phyloP scores from a whole-genome alignment of 129 eudicot species.

The Flaveria robusta region DNA sequence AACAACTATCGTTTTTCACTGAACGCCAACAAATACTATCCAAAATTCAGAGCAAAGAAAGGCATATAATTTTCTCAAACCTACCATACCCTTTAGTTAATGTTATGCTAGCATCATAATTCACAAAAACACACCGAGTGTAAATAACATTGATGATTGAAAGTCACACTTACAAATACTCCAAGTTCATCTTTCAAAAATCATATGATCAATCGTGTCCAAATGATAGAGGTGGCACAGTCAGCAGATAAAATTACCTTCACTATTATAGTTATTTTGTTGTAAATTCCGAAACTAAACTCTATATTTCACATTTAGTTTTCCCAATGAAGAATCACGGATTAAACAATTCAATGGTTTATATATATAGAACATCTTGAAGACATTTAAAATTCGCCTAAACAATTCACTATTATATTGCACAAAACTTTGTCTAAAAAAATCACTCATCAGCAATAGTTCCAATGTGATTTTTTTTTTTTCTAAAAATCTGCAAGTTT shows the following conservation, averaged over 20 bases:
- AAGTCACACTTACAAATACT: conserved; percentile 17
- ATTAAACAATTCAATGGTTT: background rate
- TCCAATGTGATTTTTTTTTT: background rate
- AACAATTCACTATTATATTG: too few relatives aligned
- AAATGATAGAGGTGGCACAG: conserved; percentile 6
- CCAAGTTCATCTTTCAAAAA: conserved; percentile 30
- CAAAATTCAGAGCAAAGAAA: conserved; percentile 33
- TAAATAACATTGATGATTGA: conserved; percentile 17
- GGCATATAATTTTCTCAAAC: conserved; percentile 31
- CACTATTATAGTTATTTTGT: background rate
- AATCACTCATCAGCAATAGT: background rate
- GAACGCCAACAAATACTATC: conserved; percentile 33
- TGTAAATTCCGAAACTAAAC: background rate
- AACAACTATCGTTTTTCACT: conserved; percentile 38
- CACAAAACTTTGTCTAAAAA: background rate
- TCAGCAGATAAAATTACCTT: conserved; percentile 17
- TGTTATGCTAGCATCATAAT: conserved; percentile 30
- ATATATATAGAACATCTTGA: background rate
- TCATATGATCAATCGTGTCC: conserved; percentile 14
- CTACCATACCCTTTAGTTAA: conserved; percentile 30
- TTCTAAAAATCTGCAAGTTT: background rate
- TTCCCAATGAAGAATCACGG: background rate
- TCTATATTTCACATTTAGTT: background rate
- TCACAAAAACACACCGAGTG: conserved; percentile 13
- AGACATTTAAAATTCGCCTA: background rate